Percentiles rank a stretch among this genome's conserved stretches.
These are phyloP conservation scores for Melanogaster broomeanus DNA, from an alignment of 768 basidiomycete genomes.

Conservation along the genomic window DNA sequence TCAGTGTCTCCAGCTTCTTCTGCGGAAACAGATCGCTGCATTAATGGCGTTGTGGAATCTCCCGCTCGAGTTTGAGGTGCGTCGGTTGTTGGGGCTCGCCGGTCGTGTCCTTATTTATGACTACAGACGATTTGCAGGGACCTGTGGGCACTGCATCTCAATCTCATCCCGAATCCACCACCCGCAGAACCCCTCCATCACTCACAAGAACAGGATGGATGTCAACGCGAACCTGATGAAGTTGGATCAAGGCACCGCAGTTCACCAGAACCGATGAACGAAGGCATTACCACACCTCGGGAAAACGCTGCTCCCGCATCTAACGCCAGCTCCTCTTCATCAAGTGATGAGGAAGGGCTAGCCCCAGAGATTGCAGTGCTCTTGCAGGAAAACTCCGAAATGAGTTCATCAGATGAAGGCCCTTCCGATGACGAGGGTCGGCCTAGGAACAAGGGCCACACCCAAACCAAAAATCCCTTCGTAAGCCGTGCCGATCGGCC, in stretches of 20 bases:
- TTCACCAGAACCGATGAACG: conserved; percentile 19
- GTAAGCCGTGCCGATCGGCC: conserved; percentile 39
- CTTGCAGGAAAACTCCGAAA: conserved; percentile 40
- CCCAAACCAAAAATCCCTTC: conserved; percentile 13
- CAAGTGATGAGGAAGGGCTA: conserved; percentile 25
- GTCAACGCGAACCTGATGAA: conserved; percentile 10
- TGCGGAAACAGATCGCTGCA: conserved; percentile 74
- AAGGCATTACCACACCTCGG: conserved; percentile 2
- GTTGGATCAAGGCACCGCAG: background rate
- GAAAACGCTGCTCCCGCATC: conserved; percentile 11
- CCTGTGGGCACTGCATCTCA: conserved; percentile 78
- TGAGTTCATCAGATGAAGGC: conserved; percentile 32
- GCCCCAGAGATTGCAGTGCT: conserved; percentile 41
- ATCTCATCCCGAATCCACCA: conserved; percentile 57
- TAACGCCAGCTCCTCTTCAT: conserved; percentile 10
- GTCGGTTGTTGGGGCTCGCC: conserved; percentile 10
- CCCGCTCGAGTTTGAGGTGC: conserved; percentile 79
- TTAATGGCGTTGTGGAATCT: conserved; percentile 66
- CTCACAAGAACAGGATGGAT: conserved; percentile 38
- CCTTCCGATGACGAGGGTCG: conserved; percentile 15
- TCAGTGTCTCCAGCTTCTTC: conserved; percentile 79
- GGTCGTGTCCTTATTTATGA: conserved; percentile 6
- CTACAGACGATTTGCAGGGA: conserved; percentile 72
- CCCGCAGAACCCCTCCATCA: conserved; percentile 60
- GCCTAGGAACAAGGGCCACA: conserved; percentile 4